Conservation (phyloP, 169 alveolate species). For the Plasmodium vivax region DNA sequence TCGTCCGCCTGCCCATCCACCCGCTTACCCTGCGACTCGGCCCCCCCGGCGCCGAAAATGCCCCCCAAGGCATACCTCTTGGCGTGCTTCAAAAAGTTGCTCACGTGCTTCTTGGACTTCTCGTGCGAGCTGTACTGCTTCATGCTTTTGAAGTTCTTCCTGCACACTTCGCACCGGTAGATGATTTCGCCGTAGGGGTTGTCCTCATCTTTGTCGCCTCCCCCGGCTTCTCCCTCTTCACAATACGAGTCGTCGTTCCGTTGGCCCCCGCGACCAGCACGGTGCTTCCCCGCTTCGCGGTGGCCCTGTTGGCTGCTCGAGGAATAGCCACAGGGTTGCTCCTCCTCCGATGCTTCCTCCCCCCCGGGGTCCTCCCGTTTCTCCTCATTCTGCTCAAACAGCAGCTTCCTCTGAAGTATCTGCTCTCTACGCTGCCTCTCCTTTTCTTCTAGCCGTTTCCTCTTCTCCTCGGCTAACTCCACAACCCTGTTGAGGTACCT, state of each 20-base stretch:
- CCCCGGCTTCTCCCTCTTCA: not conserved
- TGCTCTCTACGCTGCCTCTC: slow-evolving; percentile 8
- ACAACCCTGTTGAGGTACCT: slow-evolving; percentile 59
- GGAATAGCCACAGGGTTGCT: slow-evolving; percentile 15
- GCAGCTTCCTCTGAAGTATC: slow-evolving; percentile 10
- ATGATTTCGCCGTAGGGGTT: slow-evolving; percentile 26
- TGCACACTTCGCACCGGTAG: slow-evolving; percentile 80
- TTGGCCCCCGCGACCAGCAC: not conserved
- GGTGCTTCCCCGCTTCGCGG: not conserved
- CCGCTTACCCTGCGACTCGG: not conserved
- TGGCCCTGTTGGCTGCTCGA: not conserved
- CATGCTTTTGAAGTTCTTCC: slow-evolving; percentile 79
- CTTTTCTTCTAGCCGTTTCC: slow-evolving; percentile 25
- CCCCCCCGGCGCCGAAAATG: slow-evolving; percentile 26
- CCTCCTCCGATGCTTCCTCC: not conserved
- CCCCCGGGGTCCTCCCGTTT: slow-evolving; percentile 32
- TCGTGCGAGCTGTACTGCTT: slow-evolving; percentile 80
- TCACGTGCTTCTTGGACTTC: slow-evolving; percentile 81
- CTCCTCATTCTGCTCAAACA: slow-evolving; percentile 27
- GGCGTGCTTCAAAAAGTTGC: slow-evolving; percentile 49
- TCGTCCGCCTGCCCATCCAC: not conserved
- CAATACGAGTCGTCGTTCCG: not conserved
- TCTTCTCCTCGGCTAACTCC: slow-evolving; percentile 39
- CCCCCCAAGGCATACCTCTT: not conserved
- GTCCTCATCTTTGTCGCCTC: not conserved